Evolutionary conservation across 2,329 filamentous ascomycete species (phyloP).

Genomic region (Scytalidium sp.): DNA sequence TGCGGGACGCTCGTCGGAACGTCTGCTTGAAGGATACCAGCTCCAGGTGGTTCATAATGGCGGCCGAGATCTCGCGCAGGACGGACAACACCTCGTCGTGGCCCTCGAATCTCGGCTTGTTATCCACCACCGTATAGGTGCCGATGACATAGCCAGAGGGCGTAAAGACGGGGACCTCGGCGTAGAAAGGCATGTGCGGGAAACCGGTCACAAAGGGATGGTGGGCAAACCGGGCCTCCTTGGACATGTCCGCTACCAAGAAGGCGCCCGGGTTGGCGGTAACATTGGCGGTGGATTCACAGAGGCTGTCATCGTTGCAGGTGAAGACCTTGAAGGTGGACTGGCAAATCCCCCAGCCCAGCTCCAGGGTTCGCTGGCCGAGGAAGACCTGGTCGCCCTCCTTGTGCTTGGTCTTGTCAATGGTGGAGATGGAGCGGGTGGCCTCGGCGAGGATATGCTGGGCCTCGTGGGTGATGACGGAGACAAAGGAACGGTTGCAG

Average conservation of each 20-base stretch:
- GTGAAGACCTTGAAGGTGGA: constrained; percentile 18
- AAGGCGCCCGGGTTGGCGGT: constrained; percentile 7
- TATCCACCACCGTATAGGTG: constrained; percentile 56
- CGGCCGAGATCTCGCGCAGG: constrained; percentile 51
- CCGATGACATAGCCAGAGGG: constrained; percentile 45
- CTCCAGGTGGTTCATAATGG: constrained; percentile 59
- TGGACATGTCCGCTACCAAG: constrained; percentile 1
- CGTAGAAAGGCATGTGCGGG: constrained; percentile 14
- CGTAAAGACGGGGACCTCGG: constrained; percentile 17
- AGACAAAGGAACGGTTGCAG: constrained; percentile 44
- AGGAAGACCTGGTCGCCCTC: constrained; percentile 16
- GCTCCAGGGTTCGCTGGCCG: constrained; percentile 13
- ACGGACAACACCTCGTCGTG: constrained; percentile 44
- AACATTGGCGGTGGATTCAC: constrained; percentile 7
- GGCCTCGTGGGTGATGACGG: constrained; percentile 20
- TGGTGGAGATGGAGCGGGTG: constrained; percentile 14
- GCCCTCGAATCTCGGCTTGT: constrained; percentile 49
- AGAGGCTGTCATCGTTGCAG: constrained; percentile 7
- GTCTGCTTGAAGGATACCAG: constrained; percentile 48
- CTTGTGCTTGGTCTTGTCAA: constrained; percentile 2
- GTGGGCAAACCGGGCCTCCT: not conserved
- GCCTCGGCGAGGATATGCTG: constrained; percentile 23
- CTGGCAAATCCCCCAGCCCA: constrained; percentile 18
- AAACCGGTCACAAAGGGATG: constrained; percentile 1
- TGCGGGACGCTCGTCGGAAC: constrained; percentile 47